Conservation (phyloP, 805 yeast genomes). For the Alloascoidea hylecoeti region DNA sequence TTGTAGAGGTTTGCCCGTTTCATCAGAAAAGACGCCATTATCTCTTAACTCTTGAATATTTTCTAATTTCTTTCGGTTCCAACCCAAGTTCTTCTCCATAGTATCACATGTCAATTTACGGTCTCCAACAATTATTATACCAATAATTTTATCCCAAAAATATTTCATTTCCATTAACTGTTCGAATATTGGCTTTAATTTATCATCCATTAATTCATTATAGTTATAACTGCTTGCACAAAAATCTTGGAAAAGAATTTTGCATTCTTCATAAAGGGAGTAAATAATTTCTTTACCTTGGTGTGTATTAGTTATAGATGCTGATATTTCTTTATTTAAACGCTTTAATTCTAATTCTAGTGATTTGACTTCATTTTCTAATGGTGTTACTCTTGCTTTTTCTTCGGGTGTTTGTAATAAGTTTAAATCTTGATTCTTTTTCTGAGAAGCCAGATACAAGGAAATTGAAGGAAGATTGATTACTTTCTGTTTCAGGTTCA, state of each 20-base stretch:
- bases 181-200: slow-evolving; percentile 45
- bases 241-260: slow-evolving; percentile 58
- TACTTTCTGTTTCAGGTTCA: slow-evolving; percentile 47
- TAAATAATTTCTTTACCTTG: slow-evolving; percentile 16
- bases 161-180: slow-evolving; percentile 52
- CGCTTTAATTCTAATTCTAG: slow-evolving; percentile 5
- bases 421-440: too few relatives aligned
- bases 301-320: too few relatives aligned
- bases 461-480: slow-evolving; percentile 35
- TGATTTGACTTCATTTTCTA: too few relatives aligned
- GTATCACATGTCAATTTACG: slow-evolving; percentile 85
- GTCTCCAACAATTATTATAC: too few relatives aligned
- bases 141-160: slow-evolving; percentile 65
- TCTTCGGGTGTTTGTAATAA: too few relatives aligned
- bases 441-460: too few relatives aligned
- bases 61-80: slow-evolving; percentile 62
- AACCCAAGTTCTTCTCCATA: slow-evolving; percentile 94
- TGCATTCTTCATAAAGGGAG: slow-evolving; percentile 64
- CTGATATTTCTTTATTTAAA: slow-evolving; percentile 14
- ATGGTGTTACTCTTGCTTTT: too few relatives aligned
- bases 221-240: too few relatives aligned
- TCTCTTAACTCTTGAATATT: slow-evolving; percentile 62
- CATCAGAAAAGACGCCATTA: slow-evolving; percentile 36
- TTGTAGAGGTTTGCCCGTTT: slow-evolving; percentile 18
- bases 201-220: slow-evolving; percentile 23